These are phyloP conservation scores for Bothia castanella DNA, from an alignment of 1,284 basidiomycete species.

Conservation along the genomic window DNA sequence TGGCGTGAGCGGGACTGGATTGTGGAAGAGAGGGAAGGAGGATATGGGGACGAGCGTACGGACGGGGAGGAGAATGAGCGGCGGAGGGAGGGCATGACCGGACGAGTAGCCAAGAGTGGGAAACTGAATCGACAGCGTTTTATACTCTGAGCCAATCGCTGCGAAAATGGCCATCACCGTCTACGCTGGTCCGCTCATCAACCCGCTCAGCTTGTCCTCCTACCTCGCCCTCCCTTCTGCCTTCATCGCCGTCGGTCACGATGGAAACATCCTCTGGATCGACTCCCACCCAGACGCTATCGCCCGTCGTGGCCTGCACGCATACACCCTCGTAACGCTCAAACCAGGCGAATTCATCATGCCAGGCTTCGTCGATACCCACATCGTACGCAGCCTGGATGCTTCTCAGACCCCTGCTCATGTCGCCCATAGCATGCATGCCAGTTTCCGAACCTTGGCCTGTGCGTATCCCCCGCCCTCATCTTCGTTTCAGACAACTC, in stretches of 20 bases:
- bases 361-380: slow-evolving; percentile 89
- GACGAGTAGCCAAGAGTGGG: slow-evolving; percentile 27
- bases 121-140: slow-evolving; percentile 25
- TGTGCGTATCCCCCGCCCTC: slow-evolving; percentile 41
- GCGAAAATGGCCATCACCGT: slow-evolving; percentile 37
- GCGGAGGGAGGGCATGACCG: slow-evolving; percentile 70
- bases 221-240: slow-evolving; percentile 55
- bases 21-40: slow-evolving; percentile 37
- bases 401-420: not conserved
- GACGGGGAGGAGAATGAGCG: slow-evolving; percentile 63
- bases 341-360: slow-evolving; percentile 75
- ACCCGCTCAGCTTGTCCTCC: slow-evolving; percentile 52
- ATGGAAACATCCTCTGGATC: slow-evolving; percentile 69
- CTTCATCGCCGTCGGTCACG: slow-evolving; percentile 54
- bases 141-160: too few relatives aligned
- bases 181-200: slow-evolving; percentile 69
- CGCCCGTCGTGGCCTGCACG: slow-evolving; percentile 36
- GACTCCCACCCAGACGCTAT: slow-evolving; percentile 50
- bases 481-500: slow-evolving; percentile 2
- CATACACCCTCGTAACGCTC: slow-evolving; percentile 36
- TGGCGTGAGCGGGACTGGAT: slow-evolving; percentile 30
- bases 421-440: slow-evolving; percentile 68
- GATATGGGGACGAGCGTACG: slow-evolving; percentile 62
- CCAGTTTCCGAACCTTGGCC: slow-evolving; percentile 82
- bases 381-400: slow-evolving; percentile 55